phyloP scores from a whole-genome alignment of 2,329 filamentous ascomycete species.

The Ceratocystis albifundus region DNA sequence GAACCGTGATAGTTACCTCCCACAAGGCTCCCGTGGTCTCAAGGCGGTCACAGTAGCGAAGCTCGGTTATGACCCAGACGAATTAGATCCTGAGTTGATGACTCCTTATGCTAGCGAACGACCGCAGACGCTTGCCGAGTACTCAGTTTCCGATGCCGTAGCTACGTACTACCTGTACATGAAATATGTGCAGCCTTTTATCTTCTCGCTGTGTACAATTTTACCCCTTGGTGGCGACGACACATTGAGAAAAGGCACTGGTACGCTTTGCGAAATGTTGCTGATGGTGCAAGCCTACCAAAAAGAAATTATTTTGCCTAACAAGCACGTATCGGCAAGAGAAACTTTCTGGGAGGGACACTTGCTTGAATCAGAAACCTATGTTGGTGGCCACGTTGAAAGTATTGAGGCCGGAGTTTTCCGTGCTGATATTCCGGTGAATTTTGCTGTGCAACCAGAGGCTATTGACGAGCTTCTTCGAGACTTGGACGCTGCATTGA shows the following conservation, averaged over 20 bases:
- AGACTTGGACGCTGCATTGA: slow-evolving; percentile 79
- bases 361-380: slow-evolving; percentile 90
- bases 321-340: slow-evolving; percentile 84
- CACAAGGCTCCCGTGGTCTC: slow-evolving; percentile 89
- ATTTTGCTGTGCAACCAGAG: slow-evolving; percentile 78
- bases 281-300: slow-evolving; percentile 97
- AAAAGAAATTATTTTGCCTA: slow-evolving; percentile 81
- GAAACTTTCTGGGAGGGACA: slow-evolving; percentile 97
- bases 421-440: slow-evolving; percentile 84
- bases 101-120: slow-evolving; percentile 80
- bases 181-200: slow-evolving; percentile 99
- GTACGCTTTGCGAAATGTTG: slow-evolving; percentile 98
- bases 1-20: slow-evolving; percentile 93
- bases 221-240: slow-evolving; percentile 87
- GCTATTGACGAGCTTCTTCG: slow-evolving; percentile 80
- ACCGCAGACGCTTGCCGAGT: slow-evolving; percentile 89
- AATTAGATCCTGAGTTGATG: slow-evolving; percentile 96
- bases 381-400: slow-evolving; percentile 96
- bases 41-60: slow-evolving; percentile 98
- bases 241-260: slow-evolving; percentile 85
- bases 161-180: slow-evolving; percentile 99
- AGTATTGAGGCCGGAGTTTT: slow-evolving; percentile 98
- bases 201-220: slow-evolving; percentile 97
- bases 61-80: slow-evolving; percentile 94
- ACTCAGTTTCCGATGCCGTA: slow-evolving; percentile 97